phyloP scores from a whole-genome alignment of 306 rosid genomes.

The Hippophae tibetana region DNA sequence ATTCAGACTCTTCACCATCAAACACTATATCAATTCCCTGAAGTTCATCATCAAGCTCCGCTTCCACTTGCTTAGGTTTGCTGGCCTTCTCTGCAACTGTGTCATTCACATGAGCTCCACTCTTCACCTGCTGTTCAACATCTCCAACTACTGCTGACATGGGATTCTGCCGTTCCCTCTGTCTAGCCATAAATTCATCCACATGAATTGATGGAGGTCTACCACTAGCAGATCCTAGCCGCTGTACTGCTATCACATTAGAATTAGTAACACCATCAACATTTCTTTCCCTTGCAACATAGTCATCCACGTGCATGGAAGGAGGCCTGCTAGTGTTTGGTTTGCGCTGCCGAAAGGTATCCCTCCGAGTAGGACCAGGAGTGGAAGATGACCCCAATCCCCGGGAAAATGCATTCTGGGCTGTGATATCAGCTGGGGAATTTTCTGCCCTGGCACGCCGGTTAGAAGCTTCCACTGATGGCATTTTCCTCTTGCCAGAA shows the following conservation, averaged over 20 bases:
- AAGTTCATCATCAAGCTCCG: slow-evolving; percentile 89
- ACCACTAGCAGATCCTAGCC: slow-evolving; percentile 87
- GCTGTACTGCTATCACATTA: slow-evolving; percentile 69
- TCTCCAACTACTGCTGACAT: slow-evolving; percentile 64
- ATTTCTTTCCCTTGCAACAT: slow-evolving; percentile 91
- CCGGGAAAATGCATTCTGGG: slow-evolving; percentile 59
- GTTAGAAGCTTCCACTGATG: slow-evolving; percentile 54
- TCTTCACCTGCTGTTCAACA: slow-evolving; percentile 46
- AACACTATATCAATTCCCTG: slow-evolving; percentile 94
- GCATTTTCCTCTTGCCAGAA: slow-evolving; percentile 53
- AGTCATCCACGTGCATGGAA: slow-evolving; percentile 98
- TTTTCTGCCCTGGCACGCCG: slow-evolving; percentile 88
- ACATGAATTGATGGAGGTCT: slow-evolving; percentile 98
- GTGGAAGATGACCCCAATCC: slow-evolving; percentile 47
- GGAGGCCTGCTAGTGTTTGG: slow-evolving; percentile 99
- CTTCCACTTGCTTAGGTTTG: slow-evolving; percentile 67
- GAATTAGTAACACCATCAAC: slow-evolving; percentile 62
- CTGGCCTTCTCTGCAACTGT: slow-evolving; percentile 54
- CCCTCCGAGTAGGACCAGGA: slow-evolving; percentile 88
- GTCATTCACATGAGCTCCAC: slow-evolving; percentile 40
- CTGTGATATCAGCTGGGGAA: slow-evolving; percentile 47
- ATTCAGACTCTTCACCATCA: slow-evolving; percentile 87
- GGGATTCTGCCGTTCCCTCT: slow-evolving; percentile 95
- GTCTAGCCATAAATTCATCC: slow-evolving; percentile 97
- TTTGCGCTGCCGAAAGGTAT: slow-evolving; percentile 91